Evolutionary conservation across 331 rosid species (phyloP).

Genomic region (Quercus phellos): DNA sequence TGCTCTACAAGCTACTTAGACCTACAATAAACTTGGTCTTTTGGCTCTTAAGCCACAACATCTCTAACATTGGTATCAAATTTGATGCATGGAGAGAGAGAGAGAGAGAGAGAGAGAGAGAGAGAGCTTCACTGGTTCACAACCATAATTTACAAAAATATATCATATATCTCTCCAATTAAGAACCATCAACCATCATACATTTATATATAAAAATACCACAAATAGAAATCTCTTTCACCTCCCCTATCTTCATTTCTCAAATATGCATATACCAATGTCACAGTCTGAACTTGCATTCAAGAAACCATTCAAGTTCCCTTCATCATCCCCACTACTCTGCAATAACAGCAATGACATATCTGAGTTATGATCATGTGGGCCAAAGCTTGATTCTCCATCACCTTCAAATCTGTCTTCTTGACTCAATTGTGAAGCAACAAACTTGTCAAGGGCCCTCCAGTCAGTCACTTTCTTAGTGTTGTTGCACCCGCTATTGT

Average conservation of each 20-base stretch:
- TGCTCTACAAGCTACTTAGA: too few relatives aligned
- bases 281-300: conserved; percentile 66
- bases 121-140: conserved; percentile 45
- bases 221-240: neutral
- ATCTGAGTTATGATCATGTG: conserved; percentile 27
- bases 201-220: conserved; percentile 18
- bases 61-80: neutral
- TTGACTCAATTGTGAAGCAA: conserved; percentile 93
- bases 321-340: conserved; percentile 49
- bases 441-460: conserved; percentile 96
- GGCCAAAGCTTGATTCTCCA: conserved; percentile 53
- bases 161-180: conserved; percentile 22
- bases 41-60: too few relatives aligned
- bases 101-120: conserved; percentile 18
- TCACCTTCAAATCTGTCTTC: conserved; percentile 51
- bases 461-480: conserved; percentile 68
- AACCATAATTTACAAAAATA: conserved; percentile 47
- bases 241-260: conserved; percentile 41
- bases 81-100: neutral
- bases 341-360: conserved; percentile 59
- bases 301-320: conserved; percentile 55
- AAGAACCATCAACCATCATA: conserved; percentile 34
- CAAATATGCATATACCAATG: conserved; percentile 86
- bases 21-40: too few relatives aligned
- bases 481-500: conserved; percentile 13